phyloP scores from a whole-genome alignment of 371 early-diverging fungal genomes.

The Smittium culicis region DNA sequence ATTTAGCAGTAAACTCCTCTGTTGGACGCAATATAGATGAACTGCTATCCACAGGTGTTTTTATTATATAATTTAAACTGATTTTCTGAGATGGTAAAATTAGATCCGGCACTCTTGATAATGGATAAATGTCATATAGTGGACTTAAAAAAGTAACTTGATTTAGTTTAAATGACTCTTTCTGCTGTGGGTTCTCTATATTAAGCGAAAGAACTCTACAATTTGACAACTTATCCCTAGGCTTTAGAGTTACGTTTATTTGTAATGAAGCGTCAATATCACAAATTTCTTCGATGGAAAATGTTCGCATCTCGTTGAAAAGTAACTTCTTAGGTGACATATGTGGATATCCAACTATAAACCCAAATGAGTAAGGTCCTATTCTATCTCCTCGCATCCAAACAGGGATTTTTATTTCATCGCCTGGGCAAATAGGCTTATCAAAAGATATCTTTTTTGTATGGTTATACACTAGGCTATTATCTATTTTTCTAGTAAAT shows the following conservation, averaged over 20 bases:
- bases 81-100: not conserved
- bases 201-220: conserved; percentile 52
- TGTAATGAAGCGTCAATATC: conserved; percentile 68
- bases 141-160: not conserved
- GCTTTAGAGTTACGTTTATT: conserved; percentile 86
- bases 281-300: conserved; percentile 20
- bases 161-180: conserved; percentile 2
- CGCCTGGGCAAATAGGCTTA: conserved; percentile 46
- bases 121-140: conserved; percentile 19
- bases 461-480: not conserved
- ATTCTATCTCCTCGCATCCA: conserved; percentile 85
- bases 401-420: conserved; percentile 57
- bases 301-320: conserved; percentile 20
- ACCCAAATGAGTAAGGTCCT: conserved; percentile 63
- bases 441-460: not conserved
- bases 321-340: not conserved
- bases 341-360: conserved; percentile 29
- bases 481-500: not conserved
- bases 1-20: conserved; percentile 19
- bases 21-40: conserved; percentile 2
- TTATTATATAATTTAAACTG: conserved; percentile 17
- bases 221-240: conserved; percentile 49
- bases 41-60: conserved; percentile 14
- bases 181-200: conserved; percentile 13
- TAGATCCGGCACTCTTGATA: conserved; percentile 53